Conservation (phyloP, 2,329 filamentous ascomycete genomes). For the Alternaria gaisen region DNA sequence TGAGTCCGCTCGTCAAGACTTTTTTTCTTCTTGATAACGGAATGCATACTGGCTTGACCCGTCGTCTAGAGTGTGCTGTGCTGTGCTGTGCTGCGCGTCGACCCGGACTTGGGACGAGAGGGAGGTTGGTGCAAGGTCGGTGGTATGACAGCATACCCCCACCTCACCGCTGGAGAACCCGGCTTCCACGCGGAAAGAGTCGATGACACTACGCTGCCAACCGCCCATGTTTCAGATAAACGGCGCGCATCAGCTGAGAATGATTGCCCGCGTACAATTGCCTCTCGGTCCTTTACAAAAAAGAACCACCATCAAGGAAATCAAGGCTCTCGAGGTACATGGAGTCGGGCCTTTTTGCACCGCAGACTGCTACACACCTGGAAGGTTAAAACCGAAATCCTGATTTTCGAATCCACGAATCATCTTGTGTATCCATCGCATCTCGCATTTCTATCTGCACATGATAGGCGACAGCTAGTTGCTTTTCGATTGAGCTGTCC, state of each 20-base stretch:
- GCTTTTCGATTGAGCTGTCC: too few species aligned
- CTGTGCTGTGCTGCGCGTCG: neutral
- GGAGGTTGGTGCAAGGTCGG: conserved; percentile 5
- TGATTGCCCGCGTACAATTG: neutral
- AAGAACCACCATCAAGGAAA: neutral
- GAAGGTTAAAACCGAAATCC: too few species aligned
- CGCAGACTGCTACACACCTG: too few species aligned
- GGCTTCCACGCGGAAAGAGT: neutral
- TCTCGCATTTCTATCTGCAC: too few species aligned
- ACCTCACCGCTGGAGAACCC: neutral
- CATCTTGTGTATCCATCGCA: too few species aligned
- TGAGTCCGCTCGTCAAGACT: neutral
- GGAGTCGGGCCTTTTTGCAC: neutral
- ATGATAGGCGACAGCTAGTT: too few species aligned
- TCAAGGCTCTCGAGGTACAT: neutral
- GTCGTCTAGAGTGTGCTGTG: neutral
- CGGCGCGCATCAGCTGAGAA: conserved; percentile 1
- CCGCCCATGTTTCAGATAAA: neutral
- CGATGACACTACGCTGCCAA: neutral
- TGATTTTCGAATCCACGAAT: too few species aligned
- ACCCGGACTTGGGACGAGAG: neutral
- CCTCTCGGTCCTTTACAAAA: neutral
- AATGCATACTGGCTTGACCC: neutral
- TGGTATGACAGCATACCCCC: conserved; percentile 8
- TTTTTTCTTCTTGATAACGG: neutral